phyloP scores from a whole-genome alignment of 75 land plant species.

The Selaginella moellendorffii region DNA sequence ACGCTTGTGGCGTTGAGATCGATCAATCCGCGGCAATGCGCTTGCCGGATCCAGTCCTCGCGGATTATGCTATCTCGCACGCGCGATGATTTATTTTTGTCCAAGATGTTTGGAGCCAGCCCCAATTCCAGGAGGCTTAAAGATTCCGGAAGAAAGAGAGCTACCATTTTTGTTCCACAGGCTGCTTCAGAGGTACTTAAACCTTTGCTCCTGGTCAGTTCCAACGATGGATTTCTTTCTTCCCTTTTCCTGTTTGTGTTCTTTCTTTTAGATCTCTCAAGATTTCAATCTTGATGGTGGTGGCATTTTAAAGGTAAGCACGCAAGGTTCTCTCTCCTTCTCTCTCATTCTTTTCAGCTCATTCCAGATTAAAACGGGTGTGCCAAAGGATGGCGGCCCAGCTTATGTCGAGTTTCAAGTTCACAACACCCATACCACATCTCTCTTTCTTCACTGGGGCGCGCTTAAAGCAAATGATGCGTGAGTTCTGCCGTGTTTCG shows the following conservation, averaged over 20 bases:
- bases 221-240: neutral
- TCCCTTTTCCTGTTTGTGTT: too few relatives aligned
- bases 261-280: constrained; percentile 24
- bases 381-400: constrained; percentile 1
- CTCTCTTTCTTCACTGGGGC: constrained; percentile 89
- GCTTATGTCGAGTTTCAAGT: constrained; percentile 40
- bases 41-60: neutral
- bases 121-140: neutral
- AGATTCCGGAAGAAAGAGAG: neutral
- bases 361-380: neutral
- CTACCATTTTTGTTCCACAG: neutral
- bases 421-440: constrained; percentile 28
- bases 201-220: neutral
- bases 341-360: neutral
- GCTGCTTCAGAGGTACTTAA: neutral
- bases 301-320: constrained; percentile 56
- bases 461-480: constrained; percentile 20
- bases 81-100: neutral
- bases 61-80: neutral
- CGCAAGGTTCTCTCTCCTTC: neutral
- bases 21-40: neutral
- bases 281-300: constrained; percentile 57
- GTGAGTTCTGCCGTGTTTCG: neutral
- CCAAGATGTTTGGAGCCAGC: neutral
- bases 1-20: neutral